Evolutionary conservation across 768 basidiomycete species (phyloP), one percentile per base, ranked within the genome.

Genomic region (Mycena maculata): DNA sequence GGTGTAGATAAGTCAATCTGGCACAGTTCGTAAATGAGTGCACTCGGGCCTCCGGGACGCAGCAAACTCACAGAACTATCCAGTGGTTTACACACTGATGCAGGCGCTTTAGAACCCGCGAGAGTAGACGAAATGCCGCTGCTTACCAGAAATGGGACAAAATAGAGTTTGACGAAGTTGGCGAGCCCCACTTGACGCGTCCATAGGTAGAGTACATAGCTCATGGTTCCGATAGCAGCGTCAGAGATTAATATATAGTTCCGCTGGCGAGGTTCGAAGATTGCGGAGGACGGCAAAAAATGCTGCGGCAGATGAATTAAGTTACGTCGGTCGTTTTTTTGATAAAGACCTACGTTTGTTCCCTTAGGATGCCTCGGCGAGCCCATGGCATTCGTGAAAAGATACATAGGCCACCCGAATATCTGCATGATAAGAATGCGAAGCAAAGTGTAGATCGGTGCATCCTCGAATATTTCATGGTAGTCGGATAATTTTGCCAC

Each of bases 1-100:
- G 88, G 48, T 89, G 88, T 15, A 90, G 79, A 71, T 87, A 88
- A 2, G 87, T 87, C 70, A 88, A 84, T 79, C n/a, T n/a, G n/a
- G n/a, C n/a, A n/a, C n/a, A n/a, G n/a, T n/a, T n/a, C n/a, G n/a
- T n/a, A n/a, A n/a, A n/a, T n/a, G n/a, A n/a, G n/a, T n/a, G n/a
- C n/a, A n/a, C n/a, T n/a, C n/a, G n/a, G n/a, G n/a, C n/a, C n/a
- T n/a, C n/a, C n/a, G n/a, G n/a, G n/a, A n/a, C n/a, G n/a, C n/a
- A n/a, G n/a, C n/a, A n/a, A n/a, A n/a, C n/a, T n/a, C n/a, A n/a
- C n/a, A 85, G 85, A 55, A 88, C 86, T 71, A 90, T 86, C 87
- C 87, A 65, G 44, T 61, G 57, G 60, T 67, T 58, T 8, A 63
- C 44, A 25, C 45, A 59, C 62, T 63, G 41, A 36, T 25, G 30